A percentile compares a stretch with the other conserved stretches of the same genome.
Conservation (phyloP, 176 grass and related monocot genomes). For the Melocanna baccifera region DNA sequence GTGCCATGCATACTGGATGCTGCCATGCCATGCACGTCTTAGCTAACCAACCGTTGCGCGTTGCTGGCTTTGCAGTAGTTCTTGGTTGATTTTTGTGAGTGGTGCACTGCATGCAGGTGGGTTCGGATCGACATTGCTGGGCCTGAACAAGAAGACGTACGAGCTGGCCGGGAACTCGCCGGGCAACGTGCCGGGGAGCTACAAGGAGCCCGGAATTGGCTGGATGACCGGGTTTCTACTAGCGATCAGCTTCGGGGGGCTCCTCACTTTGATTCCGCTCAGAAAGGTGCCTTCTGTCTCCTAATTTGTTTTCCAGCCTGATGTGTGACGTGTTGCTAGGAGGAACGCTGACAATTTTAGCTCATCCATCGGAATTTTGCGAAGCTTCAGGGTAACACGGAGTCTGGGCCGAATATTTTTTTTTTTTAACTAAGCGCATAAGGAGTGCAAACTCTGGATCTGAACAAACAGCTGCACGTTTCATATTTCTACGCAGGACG, state of each 20-base stretch:
- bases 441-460: too few species aligned
- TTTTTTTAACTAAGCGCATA: too few species aligned
- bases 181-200: conserved; percentile 80
- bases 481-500: too few species aligned
- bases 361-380: too few species aligned
- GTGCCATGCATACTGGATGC: not conserved
- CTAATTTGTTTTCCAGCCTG: not conserved
- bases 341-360: too few species aligned
- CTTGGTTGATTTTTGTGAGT: not conserved
- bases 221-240: conserved; percentile 79
- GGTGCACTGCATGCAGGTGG: conserved; percentile 54
- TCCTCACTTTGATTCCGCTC: conserved; percentile 74
- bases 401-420: too few species aligned
- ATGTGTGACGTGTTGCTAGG: not conserved
- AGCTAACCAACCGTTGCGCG: too few species aligned
- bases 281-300: conserved; percentile 56
- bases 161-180: conserved; percentile 62
- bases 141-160: conserved; percentile 82
- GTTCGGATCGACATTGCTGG: conserved; percentile 81
- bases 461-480: too few species aligned
- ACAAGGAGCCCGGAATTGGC: conserved; percentile 76
- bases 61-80: not conserved
- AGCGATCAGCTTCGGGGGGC: conserved; percentile 64
- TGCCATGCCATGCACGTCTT: too few species aligned
- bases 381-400: too few species aligned